Conservation (phyloP, 2,329 filamentous ascomycete genomes). For the Phaeosphaeriaceae sp. region DNA sequence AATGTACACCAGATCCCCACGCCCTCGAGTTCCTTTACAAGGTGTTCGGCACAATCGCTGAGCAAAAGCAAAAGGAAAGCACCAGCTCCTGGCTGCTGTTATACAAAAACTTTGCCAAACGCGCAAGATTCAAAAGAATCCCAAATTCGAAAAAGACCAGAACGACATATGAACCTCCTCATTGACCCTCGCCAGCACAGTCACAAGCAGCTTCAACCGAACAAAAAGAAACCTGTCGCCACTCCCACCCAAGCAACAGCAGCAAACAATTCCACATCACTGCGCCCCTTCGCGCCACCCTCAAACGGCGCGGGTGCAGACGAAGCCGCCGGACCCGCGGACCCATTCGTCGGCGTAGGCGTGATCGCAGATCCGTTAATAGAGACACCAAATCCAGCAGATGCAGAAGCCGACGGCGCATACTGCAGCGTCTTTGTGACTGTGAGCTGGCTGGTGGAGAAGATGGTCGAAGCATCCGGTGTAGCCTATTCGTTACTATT, state of each 20-base stretch:
- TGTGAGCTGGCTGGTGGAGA: constrained; percentile 1
- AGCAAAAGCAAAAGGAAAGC: neutral
- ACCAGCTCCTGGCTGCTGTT: neutral
- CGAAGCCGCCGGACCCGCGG: neutral
- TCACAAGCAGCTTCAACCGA: neutral
- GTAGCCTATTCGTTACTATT: too few relatives aligned
- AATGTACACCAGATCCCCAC: constrained; percentile 6
- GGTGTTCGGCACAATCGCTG: neutral
- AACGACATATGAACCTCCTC: neutral
- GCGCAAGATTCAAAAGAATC: neutral
- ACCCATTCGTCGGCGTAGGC: neutral
- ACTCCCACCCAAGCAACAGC: neutral
- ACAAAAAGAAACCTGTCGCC: neutral
- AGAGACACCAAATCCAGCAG: neutral
- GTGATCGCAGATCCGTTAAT: neutral
- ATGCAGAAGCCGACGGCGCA: constrained; percentile 1
- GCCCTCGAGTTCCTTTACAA: neutral
- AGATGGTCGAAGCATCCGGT: neutral
- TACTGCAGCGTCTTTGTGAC: constrained; percentile 14
- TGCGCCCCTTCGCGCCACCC: neutral
- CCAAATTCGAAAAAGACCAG: neutral
- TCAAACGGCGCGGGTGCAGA: neutral
- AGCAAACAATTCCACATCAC: neutral
- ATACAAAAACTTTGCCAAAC: neutral
- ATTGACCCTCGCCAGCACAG: neutral